Evolutionary conservation across 345 rosid genomes (phyloP), one percentile per base, ranked within the genome.

Genomic region (Psidium friedrichsthalianum): DNA sequence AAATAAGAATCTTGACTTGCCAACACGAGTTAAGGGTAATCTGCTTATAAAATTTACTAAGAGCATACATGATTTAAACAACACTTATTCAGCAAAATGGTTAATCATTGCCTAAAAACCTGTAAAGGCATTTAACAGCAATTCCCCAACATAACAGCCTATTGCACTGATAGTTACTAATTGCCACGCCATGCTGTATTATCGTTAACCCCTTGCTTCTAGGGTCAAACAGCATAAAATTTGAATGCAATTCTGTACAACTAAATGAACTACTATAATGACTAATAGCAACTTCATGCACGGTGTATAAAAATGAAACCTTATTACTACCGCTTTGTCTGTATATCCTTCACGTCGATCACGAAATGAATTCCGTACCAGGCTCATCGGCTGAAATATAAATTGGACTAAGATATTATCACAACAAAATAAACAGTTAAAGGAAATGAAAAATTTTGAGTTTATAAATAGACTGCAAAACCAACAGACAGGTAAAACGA

Each of bases 321-420:
- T 96, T 90, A 92, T 96, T 85, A 92, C 91, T 88, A 95, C 96
- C 85, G 98, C 99, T 86, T 91, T 93, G 83, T 96, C 96, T 51
- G 96, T 94, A 88, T 89, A 95, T 89, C 99, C 99, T 90, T 94
- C 98, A 40, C 91, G 90, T 25, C 97, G 91, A 51, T 94, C 98
- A 90, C 94, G 92, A 91, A 95, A 97, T 82, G 99, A 95, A 88
- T 87, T 92, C 83, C 98, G 92, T 83, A 92, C 84, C 94, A 92
- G 91, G 88, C 98, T 94, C 91, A 92, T 95, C 7, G 99, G 99
- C 99, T 97, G 96, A 64, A 90, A 90, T 20, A 90, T 84, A 82
- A 64, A 25, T 74, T 20, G 74, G 42, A 80, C 83, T 91, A 89
- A 90, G 90, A 83, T 83, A 25, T 86, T 78, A 42, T 74, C 80